Base-by-base conservation (phyloP, 2,329 filamentous ascomycete species). In the Stagonosporopsis tanaceti region DNA sequence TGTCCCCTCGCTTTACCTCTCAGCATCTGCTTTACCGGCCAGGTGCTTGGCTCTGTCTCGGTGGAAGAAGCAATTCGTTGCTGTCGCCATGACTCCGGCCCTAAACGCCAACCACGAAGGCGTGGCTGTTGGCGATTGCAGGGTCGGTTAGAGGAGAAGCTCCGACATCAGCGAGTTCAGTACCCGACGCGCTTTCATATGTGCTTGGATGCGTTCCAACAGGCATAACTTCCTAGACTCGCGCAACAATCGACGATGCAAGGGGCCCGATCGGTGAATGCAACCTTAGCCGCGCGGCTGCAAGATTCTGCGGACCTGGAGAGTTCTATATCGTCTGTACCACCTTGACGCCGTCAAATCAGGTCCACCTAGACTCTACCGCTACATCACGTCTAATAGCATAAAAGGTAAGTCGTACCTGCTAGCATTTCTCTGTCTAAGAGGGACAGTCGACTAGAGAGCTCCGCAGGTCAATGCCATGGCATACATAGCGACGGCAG, bases 251-350 rank as follows among this genome's bases (percentile, higher is more conserved):
- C 25, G 53, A 37, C 30, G 30, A 44, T 53, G 47, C 32, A 47
- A 57, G 53, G 53, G 45, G 14, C n/a, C 6, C 30, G 30, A 38
- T 47, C 42, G 30, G 37, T 53, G 37, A 11, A 37, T 20, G 15
- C 15, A 17, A 11, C 35, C n/a, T 20, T 39, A 22, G 34, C 50
- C 9, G 37, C 22, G 48, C 53, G 24, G 44, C 22, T 22, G 24
- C 17, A 14, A 5, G 9, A 11, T 22, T 17, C 11, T 22, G 7
- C 11, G 12, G 4, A 8, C 24, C 14, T 32, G 22, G 28, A 35
- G 37, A 7, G 14, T 34, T 34, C 17, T 22, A 44, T 28, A 17
- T 27, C 2, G 5, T 30, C 27, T 14, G 17, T 12, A 32, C 15
- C 9, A 17, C 24, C 15, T 30, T 11, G 6, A 20, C 9, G 40